Evolutionary conservation across 176 grass and related monocot genomes (phyloP), one percentile per base, ranked within the genome.

Genomic region (Cymbopogon citratus): DNA sequence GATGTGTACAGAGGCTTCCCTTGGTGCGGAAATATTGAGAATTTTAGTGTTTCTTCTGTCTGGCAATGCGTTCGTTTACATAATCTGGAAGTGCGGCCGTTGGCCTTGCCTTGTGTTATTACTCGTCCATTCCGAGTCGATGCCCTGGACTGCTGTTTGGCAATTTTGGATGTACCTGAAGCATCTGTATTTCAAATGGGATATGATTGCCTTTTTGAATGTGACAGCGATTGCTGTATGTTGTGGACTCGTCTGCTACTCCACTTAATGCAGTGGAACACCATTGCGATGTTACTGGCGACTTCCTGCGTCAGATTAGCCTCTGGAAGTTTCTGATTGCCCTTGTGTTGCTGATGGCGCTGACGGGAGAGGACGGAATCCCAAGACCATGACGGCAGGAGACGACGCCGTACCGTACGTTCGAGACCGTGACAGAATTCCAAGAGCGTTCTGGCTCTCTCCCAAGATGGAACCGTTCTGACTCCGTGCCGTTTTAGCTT

Each of bases 1-100:
- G 33, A 15, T 15, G 72, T 88, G 45, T 73, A 59, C 45, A 74
- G 7, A 74, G 23, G 81, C 44, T 73, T 63, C 36, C 36, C 26
- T 66, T 57, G 33, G 66, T 12, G 33, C 1, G 15, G 35, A 35
- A 36, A 66, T 35, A 7, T 65, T 26, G 19, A 44, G 34, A 14
- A 44, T 12, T 39, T 48, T 36, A 2, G 45, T 66, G 5, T 62
- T 31, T 57, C 10, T 3, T 6, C 21, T 66, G 61, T 26, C 11
- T 69, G 3, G 18, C 34, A 29, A 25, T 76, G 45, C 23, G 8
- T 63, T 41, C 23, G 12, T 19, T 34, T 45, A 35, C n/a, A 14
- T 38, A 64, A 48, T 64, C 59, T 63, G 21, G 10, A 60, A 69
- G 26, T 57, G 5, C 16, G 29, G 25, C 21, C n/a, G 6, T 40